phyloP scores from a whole-genome alignment of 768 basidiomycete genomes.

The Suillus plorans region DNA sequence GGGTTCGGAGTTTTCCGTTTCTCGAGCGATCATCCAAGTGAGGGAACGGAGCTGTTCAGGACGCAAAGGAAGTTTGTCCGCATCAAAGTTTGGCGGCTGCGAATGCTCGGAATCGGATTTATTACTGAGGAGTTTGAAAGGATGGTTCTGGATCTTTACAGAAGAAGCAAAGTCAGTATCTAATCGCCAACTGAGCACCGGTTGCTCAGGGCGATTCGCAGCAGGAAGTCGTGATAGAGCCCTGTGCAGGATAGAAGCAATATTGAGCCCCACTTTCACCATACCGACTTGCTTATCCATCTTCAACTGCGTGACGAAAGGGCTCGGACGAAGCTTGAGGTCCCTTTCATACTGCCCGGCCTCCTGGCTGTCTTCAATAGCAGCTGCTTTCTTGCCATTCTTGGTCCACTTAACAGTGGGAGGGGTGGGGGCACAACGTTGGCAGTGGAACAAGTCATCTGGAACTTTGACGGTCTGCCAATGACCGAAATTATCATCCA shows the following conservation, averaged over 20 bases:
- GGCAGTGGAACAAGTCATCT: conserved; percentile 55
- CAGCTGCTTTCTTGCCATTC: conserved; percentile 53
- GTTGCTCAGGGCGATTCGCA: conserved; percentile 42
- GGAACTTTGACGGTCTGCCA: conserved; percentile 65
- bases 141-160: conserved; percentile 55
- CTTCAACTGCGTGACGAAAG: conserved; percentile 84
- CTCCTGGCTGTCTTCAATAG: conserved; percentile 81
- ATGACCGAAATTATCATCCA: conserved; percentile 58
- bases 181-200: conserved; percentile 74
- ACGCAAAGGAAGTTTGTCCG: conserved; percentile 56
- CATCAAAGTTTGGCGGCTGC: conserved; percentile 75
- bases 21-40: conserved; percentile 89
- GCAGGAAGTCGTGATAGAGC: conserved; percentile 78
- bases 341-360: conserved; percentile 89
- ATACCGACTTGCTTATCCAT: conserved; percentile 61
- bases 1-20: conserved; percentile 58
- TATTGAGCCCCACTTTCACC: conserved; percentile 85
- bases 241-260: conserved; percentile 83
- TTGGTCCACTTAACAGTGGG: conserved; percentile 79
- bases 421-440: conserved; percentile 77
- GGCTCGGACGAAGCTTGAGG: conserved; percentile 80
- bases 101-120: conserved; percentile 62
- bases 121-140: conserved; percentile 77
- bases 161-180: conserved; percentile 74
- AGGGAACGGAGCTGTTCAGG: conserved; percentile 88